These are phyloP conservation scores for Trypanosomatidae sp. DNA, from an alignment of 208 protist genomes.

Conservation along the genomic window DNA sequence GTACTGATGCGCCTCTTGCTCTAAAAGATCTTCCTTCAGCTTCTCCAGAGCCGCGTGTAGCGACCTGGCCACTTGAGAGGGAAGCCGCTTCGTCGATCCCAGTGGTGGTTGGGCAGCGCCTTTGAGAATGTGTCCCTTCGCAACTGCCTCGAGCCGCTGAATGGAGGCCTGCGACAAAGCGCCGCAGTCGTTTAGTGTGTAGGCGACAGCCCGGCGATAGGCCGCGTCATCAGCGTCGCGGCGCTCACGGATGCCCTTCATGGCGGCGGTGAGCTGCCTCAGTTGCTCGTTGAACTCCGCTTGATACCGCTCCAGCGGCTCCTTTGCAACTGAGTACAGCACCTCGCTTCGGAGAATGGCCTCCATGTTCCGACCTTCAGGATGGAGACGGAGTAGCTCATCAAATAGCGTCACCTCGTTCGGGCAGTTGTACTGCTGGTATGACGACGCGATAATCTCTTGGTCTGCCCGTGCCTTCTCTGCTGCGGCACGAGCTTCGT, in stretches of 20 bases:
- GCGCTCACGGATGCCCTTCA: constrained; percentile 64
- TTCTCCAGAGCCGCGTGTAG: constrained; percentile 40
- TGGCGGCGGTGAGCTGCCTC: constrained; percentile 73
- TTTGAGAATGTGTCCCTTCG: constrained; percentile 52
- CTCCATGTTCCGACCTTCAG: constrained; percentile 57
- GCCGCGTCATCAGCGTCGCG: constrained; percentile 63
- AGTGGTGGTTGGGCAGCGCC: constrained; percentile 9
- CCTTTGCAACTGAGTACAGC: constrained; percentile 61
- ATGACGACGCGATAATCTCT: constrained; percentile 42
- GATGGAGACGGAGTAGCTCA: constrained; percentile 61
- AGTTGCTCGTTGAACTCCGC: constrained; percentile 81
- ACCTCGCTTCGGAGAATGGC: constrained; percentile 61
- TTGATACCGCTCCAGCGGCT: constrained; percentile 70
- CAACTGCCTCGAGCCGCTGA: constrained; percentile 56
- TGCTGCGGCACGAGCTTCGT: constrained; percentile 41
- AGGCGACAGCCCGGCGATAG: constrained; percentile 38
- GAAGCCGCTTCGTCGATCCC: background rate
- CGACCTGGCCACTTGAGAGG: constrained; percentile 10
- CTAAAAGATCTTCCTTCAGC: constrained; percentile 63
- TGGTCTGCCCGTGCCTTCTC: constrained; percentile 46
- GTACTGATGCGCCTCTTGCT: constrained; percentile 76
- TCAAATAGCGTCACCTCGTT: constrained; percentile 77
- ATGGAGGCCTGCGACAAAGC: constrained; percentile 49
- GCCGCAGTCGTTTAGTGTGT: constrained; percentile 43
- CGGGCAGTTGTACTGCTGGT: constrained; percentile 81